A percentile compares a stretch with the other conserved stretches of the same genome.
Evolutionary conservation across 2,329 filamentous ascomycete genomes (phyloP).

Genomic region (Acrocalymma vagum): DNA sequence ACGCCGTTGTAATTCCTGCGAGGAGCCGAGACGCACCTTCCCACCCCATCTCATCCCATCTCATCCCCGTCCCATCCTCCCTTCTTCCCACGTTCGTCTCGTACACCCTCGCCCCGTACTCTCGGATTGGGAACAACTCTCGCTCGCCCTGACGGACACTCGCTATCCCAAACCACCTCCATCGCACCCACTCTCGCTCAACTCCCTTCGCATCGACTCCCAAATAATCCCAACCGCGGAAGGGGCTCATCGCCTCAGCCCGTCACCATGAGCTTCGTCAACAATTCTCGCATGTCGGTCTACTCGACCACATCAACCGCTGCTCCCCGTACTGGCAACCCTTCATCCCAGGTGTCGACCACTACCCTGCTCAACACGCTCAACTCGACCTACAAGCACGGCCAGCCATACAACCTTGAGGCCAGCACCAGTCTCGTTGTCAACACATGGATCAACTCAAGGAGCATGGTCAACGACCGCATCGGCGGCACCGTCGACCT

Average conservation of each 20-base stretch:
- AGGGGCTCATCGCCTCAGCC: constrained; percentile 35
- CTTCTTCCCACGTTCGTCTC: constrained; percentile 11
- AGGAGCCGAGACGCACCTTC: not conserved
- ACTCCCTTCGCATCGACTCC: constrained; percentile 14
- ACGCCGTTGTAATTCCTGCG: constrained; percentile 4
- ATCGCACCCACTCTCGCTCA: constrained; percentile 10
- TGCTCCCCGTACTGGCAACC: constrained; percentile 64
- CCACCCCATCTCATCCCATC: not conserved
- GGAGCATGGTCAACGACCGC: constrained; percentile 73
- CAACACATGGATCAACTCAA: constrained; percentile 92
- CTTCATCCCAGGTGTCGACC: constrained; percentile 84
- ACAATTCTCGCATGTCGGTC: constrained; percentile 67
- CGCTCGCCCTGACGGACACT: constrained; percentile 20
- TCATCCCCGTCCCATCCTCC: constrained; percentile 8
- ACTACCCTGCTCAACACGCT: constrained; percentile 91
- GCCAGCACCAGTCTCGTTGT: constrained; percentile 90
- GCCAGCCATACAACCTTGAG: constrained; percentile 85
- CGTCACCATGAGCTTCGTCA: constrained; percentile 59
- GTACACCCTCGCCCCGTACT: constrained; percentile 1
- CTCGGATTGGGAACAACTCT: constrained; percentile 12
- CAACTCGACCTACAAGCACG: constrained; percentile 86
- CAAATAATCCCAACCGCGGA: constrained; percentile 12
- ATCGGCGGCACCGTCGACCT: constrained; percentile 82
- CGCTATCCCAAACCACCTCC: too few relatives aligned
- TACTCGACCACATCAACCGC: constrained; percentile 69